A percentile compares a stretch with the other conserved stretches of the same genome.
Evolutionary conservation across 495 filamentous ascomycete genomes (phyloP).

Genomic region (Penicillium mononematosum): DNA sequence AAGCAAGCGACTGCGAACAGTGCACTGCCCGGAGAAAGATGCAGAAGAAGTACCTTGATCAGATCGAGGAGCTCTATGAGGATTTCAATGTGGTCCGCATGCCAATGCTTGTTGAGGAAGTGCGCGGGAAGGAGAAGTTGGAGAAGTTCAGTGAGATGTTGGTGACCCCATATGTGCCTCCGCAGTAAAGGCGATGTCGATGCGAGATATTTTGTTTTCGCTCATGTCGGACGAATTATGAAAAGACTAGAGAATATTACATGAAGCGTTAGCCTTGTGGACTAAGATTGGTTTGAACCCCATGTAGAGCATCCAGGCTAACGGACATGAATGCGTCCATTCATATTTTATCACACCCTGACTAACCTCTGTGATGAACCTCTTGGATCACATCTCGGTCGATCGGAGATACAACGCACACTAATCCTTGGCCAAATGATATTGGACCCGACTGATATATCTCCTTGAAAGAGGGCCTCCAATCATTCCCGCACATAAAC

Average conservation of each 20-base stretch:
- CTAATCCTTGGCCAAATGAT: background rate
- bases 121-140: conserved; percentile 89
- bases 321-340: background rate
- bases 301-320: background rate
- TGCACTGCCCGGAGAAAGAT: conserved; percentile 94
- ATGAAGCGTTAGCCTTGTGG: conserved; percentile 21
- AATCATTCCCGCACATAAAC: background rate
- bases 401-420: conserved; percentile 2
- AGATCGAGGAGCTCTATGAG: conserved; percentile 98
- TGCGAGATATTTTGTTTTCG: conserved; percentile 20
- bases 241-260: conserved; percentile 50
- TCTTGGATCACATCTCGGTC: background rate
- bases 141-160: conserved; percentile 59
- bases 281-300: background rate
- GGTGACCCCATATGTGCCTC: conserved; percentile 11
- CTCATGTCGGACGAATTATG: conserved; percentile 44
- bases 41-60: conserved; percentile 99
- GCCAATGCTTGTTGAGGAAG: conserved; percentile 92
- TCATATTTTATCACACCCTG: background rate
- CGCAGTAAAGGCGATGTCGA: conserved; percentile 8
- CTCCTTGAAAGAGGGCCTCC: background rate
- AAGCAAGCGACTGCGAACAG: conserved; percentile 85
- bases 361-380: background rate
- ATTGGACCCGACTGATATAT: background rate
- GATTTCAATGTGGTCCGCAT: conserved; percentile 99